A percentile compares a stretch with the other conserved stretches of the same genome.
These are phyloP conservation scores for Colletotrichum brevisporum DNA, from an alignment of 2,329 filamentous ascomycete species.

Conservation along the genomic window DNA sequence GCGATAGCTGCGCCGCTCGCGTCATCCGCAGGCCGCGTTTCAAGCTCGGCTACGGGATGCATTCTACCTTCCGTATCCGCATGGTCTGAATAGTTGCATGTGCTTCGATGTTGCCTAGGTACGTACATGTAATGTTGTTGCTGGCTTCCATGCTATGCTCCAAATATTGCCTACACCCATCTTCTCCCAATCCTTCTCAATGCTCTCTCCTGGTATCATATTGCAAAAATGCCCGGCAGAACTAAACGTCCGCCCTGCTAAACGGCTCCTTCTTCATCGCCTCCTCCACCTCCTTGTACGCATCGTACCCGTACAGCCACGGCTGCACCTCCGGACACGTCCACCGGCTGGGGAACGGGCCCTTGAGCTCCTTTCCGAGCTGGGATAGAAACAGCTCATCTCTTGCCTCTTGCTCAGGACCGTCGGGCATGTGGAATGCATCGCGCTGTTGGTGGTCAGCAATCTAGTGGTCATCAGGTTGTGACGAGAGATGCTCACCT, in stretches of 20 bases:
- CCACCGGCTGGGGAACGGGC: slow-evolving; percentile 74
- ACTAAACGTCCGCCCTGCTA: slow-evolving; percentile 8
- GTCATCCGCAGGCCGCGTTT: too few relatives aligned
- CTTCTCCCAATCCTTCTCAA: not conserved
- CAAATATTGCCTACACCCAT: not conserved
- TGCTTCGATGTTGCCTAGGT: not conserved
- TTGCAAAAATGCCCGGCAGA: too few relatives aligned
- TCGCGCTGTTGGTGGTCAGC: slow-evolving; percentile 53
- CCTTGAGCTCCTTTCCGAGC: slow-evolving; percentile 64
- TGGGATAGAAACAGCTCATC: slow-evolving; percentile 71
- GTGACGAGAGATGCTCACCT: slow-evolving; percentile 8
- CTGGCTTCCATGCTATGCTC: not conserved
- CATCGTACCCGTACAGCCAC: slow-evolving; percentile 77
- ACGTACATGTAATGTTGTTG: not conserved
- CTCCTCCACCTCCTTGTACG: slow-evolving; percentile 45
- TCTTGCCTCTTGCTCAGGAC: slow-evolving; percentile 69
- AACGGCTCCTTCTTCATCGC: slow-evolving; percentile 28
- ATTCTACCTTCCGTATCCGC: too few relatives aligned
- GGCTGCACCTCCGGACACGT: slow-evolving; percentile 74
- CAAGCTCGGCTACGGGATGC: too few relatives aligned
- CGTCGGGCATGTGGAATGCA: slow-evolving; percentile 67
- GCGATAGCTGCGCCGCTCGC: too few relatives aligned
- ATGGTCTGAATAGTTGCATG: not conserved
- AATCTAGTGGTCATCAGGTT: not conserved
- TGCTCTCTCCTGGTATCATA: too few relatives aligned